Evolutionary conservation across 2,329 filamentous ascomycete genomes (phyloP).

Genomic region (Orbilia blumenaviensis): DNA sequence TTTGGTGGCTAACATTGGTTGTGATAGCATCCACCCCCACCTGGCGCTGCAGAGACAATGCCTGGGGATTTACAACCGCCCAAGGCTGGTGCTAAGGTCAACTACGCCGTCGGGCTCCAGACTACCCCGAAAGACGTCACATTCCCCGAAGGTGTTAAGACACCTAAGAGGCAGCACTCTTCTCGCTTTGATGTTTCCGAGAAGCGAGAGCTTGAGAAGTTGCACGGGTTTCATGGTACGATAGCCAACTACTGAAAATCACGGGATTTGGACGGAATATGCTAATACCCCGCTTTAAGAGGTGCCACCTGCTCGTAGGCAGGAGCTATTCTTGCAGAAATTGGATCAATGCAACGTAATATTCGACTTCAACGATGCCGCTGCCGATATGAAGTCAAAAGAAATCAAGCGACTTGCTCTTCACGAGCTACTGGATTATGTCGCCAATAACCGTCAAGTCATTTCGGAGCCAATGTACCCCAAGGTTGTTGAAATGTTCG

Average conservation of each 20-base stretch:
- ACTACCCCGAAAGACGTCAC: constrained; percentile 90
- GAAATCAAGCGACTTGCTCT: constrained; percentile 97
- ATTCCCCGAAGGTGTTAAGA: constrained; percentile 85
- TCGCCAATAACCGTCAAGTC: constrained; percentile 97
- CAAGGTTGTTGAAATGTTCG: constrained; percentile 97
- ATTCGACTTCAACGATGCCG: constrained; percentile 99
- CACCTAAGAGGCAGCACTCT: constrained; percentile 95
- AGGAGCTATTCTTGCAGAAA: constrained; percentile 99
- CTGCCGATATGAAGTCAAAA: constrained; percentile 98
- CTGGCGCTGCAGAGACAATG: constrained; percentile 96
- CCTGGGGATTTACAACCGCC: constrained; percentile 94
- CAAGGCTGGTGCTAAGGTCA: constrained; percentile 85
- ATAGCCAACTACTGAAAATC: background rate
- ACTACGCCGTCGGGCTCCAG: constrained; percentile 82
- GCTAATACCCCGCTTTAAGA: constrained; percentile 64
- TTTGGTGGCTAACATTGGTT: constrained; percentile 54
- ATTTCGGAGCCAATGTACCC: constrained; percentile 99
- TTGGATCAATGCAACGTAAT: constrained; percentile 99
- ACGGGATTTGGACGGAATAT: background rate
- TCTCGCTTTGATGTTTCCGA: constrained; percentile 98
- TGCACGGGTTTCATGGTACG: constrained; percentile 83
- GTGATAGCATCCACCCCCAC: constrained; percentile 83
- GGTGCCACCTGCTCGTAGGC: constrained; percentile 89
- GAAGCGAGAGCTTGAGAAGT: constrained; percentile 93
- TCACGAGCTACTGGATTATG: constrained; percentile 95